Conservation (phyloP, 2,329 filamentous ascomycete genomes). For the Penicillium paneum region DNA sequence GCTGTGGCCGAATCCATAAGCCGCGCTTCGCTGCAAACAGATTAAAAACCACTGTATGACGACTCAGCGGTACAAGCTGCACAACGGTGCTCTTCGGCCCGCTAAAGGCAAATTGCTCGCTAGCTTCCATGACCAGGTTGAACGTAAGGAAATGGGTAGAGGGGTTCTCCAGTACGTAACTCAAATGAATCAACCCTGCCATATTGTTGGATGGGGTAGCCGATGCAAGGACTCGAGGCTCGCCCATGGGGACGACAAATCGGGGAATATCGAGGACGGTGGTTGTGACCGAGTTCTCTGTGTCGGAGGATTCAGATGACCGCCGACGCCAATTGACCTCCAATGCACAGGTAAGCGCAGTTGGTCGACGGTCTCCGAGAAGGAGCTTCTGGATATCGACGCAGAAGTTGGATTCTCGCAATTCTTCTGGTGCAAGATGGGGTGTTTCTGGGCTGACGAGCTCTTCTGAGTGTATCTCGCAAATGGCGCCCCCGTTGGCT, state of each 20-base stretch:
- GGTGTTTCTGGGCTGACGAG: slow-evolving; percentile 29
- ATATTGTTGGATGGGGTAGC: slow-evolving; percentile 36
- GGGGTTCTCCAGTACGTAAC: slow-evolving; percentile 83
- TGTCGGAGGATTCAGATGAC: slow-evolving; percentile 26
- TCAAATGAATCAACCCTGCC: slow-evolving; percentile 45
- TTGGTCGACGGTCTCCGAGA: slow-evolving; percentile 76
- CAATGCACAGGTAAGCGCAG: slow-evolving; percentile 71
- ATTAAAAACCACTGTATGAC: slow-evolving; percentile 69
- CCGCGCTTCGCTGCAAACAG: slow-evolving; percentile 65
- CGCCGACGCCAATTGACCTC: slow-evolving; percentile 72
- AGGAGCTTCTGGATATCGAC: slow-evolving; percentile 71
- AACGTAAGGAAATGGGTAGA: slow-evolving; percentile 95
- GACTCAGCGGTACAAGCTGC: slow-evolving; percentile 77
- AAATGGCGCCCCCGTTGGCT: slow-evolving; percentile 61
- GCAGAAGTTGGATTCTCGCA: slow-evolving; percentile 69
- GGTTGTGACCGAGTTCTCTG: slow-evolving; percentile 51
- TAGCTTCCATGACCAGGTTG: slow-evolving; percentile 85
- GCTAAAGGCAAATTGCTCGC: slow-evolving; percentile 87
- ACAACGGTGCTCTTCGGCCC: slow-evolving; percentile 77
- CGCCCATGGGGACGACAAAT: slow-evolving; percentile 74
- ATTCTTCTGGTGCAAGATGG: slow-evolving; percentile 61
- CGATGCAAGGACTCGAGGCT: slow-evolving; percentile 74
- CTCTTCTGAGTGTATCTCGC: slow-evolving; percentile 43
- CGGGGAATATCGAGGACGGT: slow-evolving; percentile 74
- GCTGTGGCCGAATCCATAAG: slow-evolving; percentile 66